Percentiles rank a stretch among this genome's conserved stretches.
phyloP scores from a whole-genome alignment of 2,329 filamentous ascomycete species.

The Xylariaceae sp. region DNA sequence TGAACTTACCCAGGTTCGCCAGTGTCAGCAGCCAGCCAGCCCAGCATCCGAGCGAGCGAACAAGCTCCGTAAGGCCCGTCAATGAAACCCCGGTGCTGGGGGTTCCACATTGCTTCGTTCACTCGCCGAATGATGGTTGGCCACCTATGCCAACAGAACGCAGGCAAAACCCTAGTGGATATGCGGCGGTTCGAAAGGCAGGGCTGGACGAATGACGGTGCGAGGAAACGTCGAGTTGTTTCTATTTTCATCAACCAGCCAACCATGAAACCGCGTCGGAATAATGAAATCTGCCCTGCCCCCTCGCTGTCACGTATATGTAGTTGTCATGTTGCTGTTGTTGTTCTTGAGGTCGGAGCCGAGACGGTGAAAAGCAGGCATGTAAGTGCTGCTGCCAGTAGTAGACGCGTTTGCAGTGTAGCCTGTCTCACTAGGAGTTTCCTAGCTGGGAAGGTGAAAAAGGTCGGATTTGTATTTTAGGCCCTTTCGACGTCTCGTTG shows the following conservation, averaged over 20 bases:
- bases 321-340: too few species aligned
- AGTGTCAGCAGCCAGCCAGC: background rate
- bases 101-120: background rate
- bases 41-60: background rate
- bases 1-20: background rate
- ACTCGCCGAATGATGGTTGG: background rate
- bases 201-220: background rate
- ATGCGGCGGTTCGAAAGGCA: background rate
- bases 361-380: constrained; percentile 1
- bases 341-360: constrained; percentile 2
- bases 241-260: background rate
- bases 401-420: constrained; percentile 1
- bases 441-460: constrained; percentile 17
- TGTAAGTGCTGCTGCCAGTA: too few species aligned
- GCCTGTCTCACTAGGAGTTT: constrained; percentile 6
- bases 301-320: background rate
- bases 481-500: constrained; percentile 1
- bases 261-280: background rate
- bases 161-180: background rate
- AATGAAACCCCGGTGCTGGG: background rate
- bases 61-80: background rate
- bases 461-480: constrained; percentile 2
- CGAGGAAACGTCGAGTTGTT: background rate
- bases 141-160: background rate
- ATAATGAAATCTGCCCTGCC: background rate